These are phyloP conservation scores for Paecilomyces niveus DNA, from an alignment of 2,329 filamentous ascomycete genomes.

Conservation along the genomic window DNA sequence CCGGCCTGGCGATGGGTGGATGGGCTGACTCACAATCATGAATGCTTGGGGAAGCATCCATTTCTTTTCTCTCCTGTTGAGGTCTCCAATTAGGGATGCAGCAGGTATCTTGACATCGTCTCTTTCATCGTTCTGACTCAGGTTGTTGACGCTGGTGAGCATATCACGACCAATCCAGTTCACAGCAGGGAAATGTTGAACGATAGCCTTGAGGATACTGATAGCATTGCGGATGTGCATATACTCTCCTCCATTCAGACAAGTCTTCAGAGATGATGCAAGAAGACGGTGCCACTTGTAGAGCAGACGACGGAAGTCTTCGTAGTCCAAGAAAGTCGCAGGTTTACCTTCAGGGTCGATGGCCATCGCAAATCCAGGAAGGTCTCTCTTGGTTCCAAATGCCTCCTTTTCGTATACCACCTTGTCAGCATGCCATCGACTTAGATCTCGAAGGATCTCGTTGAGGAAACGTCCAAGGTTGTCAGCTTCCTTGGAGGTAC, in stretches of 20 bases:
- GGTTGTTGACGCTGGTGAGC: slow-evolving; percentile 33
- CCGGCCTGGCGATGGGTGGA: slow-evolving; percentile 9
- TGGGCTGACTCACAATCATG: slow-evolving; percentile 25
- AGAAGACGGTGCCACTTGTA: slow-evolving; percentile 88
- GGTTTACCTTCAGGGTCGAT: slow-evolving; percentile 66
- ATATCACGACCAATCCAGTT: slow-evolving; percentile 69
- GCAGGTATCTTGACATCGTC: slow-evolving; percentile 45
- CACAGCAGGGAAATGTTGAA: slow-evolving; percentile 77
- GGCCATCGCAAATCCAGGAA: slow-evolving; percentile 71
- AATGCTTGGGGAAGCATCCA: slow-evolving; percentile 45
- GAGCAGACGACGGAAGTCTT: slow-evolving; percentile 75
- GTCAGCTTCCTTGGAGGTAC: slow-evolving; percentile 83
- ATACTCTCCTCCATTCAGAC: slow-evolving; percentile 78
- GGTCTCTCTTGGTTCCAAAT: slow-evolving; percentile 56
- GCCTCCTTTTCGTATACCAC: slow-evolving; percentile 75
- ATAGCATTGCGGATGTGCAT: slow-evolving; percentile 98
- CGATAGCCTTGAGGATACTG: slow-evolving; percentile 72
- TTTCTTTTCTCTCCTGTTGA: slow-evolving; percentile 42
- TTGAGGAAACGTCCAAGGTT: slow-evolving; percentile 88
- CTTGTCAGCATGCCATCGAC: slow-evolving; percentile 75
- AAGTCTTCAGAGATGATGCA: slow-evolving; percentile 70
- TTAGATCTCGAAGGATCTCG: slow-evolving; percentile 71
- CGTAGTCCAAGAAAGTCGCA: slow-evolving; percentile 67
- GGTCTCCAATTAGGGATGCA: slow-evolving; percentile 42
- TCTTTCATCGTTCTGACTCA: slow-evolving; percentile 39